Evolutionary conservation across 2,329 filamentous ascomycete genomes (phyloP), one percentile per base, ranked within the genome.

Genomic region (Botrytis byssoidea): DNA sequence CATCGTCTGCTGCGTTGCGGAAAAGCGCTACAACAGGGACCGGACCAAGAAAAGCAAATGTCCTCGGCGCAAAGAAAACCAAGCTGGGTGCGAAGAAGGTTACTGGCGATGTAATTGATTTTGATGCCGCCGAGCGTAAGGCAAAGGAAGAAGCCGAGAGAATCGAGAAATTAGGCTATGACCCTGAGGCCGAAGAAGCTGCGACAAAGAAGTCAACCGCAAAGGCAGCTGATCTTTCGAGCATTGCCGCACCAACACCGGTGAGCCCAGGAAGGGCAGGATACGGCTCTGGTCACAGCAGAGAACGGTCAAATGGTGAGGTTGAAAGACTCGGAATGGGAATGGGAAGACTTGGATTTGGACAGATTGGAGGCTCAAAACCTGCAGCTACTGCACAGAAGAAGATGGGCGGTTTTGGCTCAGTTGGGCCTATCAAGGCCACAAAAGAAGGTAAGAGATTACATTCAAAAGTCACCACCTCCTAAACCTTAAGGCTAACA

Each of bases 81-180:
- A 97, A 97, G 85, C 87, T 98, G 18, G 96, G 95, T 51, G 95
- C 91, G 42, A 98, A 98, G 89, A 98, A 98, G 86, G 89, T 97
- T 48, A 89, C 87, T 5, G 88, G 86, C 64, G 92, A 95, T 77
- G 85, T 90, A 20, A 95, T 99, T 76, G 95, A 99, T 84, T 99
- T 99, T 80, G 96, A 99, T 77, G 96, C 95, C 82, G 96, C 95
- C 4, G 96, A 99, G 86, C 94, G 93, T 83, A 97, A 97, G 84
- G 96, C 96, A 61, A 97, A 95, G 83, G 96, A 98, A 83, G 96
- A 99, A 83, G 96, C 95, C 4, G 96, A 98, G 83, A 91, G 96
- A 78, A 96, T 98, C 81, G 94, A 92, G 82, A 97, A 97, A 84
- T 86, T 99, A 35, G 96, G 96, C 57, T 99, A 99, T 80, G 94